These are phyloP conservation scores for Russula lepida DNA, from an alignment of 768 basidiomycete genomes.

Conservation along the genomic window DNA sequence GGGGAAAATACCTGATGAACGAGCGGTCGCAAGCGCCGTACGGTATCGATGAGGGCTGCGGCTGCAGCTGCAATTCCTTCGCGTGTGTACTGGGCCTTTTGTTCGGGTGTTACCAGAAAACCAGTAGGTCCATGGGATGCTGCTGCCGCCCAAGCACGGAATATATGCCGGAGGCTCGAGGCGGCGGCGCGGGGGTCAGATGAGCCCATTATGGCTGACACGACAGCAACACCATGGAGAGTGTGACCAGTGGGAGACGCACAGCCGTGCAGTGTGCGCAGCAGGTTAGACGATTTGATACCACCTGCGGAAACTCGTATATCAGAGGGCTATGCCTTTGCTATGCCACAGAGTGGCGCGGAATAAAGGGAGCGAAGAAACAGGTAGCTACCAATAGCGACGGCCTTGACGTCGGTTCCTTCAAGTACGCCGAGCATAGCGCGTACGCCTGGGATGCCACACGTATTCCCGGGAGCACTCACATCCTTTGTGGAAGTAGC, in stretches of 20 bases:
- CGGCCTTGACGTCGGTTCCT: constrained; percentile 56
- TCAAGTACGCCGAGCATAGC: constrained; percentile 55
- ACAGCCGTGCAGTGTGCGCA: constrained; percentile 66
- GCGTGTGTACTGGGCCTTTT: constrained; percentile 22
- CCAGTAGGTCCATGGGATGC: constrained; percentile 13
- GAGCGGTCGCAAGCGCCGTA: constrained; percentile 53
- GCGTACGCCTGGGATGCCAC: constrained; percentile 71
- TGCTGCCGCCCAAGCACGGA: constrained; percentile 36
- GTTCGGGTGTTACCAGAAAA: constrained; percentile 19
- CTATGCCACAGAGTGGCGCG: not conserved
- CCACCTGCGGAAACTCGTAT: constrained; percentile 50
- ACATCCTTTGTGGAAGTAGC: constrained; percentile 72
- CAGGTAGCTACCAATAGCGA: constrained; percentile 65
- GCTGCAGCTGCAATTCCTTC: constrained; percentile 38
- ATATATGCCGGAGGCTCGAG: constrained; percentile 33
- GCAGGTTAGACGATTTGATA: constrained; percentile 70
- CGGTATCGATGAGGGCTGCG: constrained; percentile 39
- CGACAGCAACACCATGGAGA: constrained; percentile 80
- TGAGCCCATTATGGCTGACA: constrained; percentile 78
- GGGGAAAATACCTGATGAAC: constrained; percentile 59
- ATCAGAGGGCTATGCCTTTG: not conserved
- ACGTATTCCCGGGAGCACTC: constrained; percentile 37
- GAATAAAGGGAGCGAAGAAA: not conserved
- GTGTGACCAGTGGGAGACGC: constrained; percentile 47
- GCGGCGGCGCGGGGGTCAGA: constrained; percentile 46